phyloP scores from a whole-genome alignment of 2,329 filamentous ascomycete genomes.

The Fulvia fulva region DNA sequence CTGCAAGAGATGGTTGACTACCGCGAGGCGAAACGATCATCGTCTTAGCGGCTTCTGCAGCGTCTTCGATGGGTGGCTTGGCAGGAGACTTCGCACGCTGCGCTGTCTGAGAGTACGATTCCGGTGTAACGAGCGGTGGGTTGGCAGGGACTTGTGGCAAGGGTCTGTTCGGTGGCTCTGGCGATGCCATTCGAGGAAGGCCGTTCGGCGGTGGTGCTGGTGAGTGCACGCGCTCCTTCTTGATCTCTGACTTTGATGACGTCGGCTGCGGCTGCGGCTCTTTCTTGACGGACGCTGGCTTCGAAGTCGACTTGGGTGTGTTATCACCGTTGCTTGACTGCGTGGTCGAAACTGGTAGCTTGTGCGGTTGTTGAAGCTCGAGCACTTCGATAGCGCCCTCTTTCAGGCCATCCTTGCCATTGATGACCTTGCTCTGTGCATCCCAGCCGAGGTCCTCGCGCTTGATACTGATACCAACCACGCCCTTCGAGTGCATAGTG shows the following conservation, averaged over 20 bases:
- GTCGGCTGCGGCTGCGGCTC: conserved; percentile 20
- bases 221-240: conserved; percentile 19
- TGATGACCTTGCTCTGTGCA: conserved; percentile 80
- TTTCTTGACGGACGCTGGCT: conserved; percentile 22
- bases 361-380: conserved; percentile 49
- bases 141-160: conserved; percentile 28
- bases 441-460: conserved; percentile 90
- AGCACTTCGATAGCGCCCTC: conserved; percentile 70
- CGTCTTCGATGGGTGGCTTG: conserved; percentile 6
- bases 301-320: conserved; percentile 15
- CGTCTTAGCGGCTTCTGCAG: conserved; percentile 20
- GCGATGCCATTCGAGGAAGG: conserved; percentile 14
- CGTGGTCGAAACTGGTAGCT: conserved; percentile 15
- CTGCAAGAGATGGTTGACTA: conserved; percentile 11
- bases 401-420: conserved; percentile 70
- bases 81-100: conserved; percentile 17
- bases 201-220: conserved; percentile 15
- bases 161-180: conserved; percentile 22
- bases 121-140: conserved; percentile 32
- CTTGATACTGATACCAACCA: conserved; percentile 83
- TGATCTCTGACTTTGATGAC: conserved; percentile 18
- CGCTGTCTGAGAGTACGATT: conserved; percentile 40
- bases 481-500: conserved; percentile 93
- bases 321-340: conserved; percentile 16
- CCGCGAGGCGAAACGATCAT: conserved; percentile 13